These are phyloP conservation scores for Puya raimondii DNA, from an alignment of 176 grass and related monocot species.

Conservation along the genomic window DNA sequence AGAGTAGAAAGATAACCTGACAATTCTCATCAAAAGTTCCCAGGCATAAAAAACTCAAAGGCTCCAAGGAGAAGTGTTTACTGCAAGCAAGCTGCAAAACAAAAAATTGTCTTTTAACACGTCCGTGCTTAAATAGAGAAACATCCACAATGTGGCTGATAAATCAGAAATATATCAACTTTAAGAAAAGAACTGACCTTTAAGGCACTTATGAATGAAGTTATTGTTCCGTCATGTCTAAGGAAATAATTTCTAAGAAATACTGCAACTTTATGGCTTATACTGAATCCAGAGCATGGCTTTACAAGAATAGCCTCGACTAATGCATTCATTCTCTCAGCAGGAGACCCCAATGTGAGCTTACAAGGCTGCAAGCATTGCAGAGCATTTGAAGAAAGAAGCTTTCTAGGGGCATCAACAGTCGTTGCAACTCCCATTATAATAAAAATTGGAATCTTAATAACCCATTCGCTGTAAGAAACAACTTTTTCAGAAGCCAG, in stretches of 20 bases:
- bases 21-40: constrained; percentile 54
- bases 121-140: neutral
- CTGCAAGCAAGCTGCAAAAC: constrained; percentile 69
- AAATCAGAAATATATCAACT: constrained; percentile 6
- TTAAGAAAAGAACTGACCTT: constrained; percentile 44
- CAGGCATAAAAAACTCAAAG: constrained; percentile 74
- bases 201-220: constrained; percentile 84
- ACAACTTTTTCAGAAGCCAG: constrained; percentile 9
- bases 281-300: constrained; percentile 48
- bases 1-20: constrained; percentile 38
- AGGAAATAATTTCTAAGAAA: constrained; percentile 97
- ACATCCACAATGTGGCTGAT: constrained; percentile 5
- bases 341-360: constrained; percentile 62
- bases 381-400: constrained; percentile 70
- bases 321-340: constrained; percentile 82
- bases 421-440: constrained; percentile 80
- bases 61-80: constrained; percentile 76
- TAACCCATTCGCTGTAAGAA: constrained; percentile 63
- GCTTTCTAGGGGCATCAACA: constrained; percentile 65
- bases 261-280: constrained; percentile 54
- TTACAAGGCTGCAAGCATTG: constrained; percentile 65
- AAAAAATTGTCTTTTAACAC: neutral
- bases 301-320: constrained; percentile 75
- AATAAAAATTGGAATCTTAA: constrained; percentile 87
- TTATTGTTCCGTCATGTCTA: constrained; percentile 76